Percentiles rank a stretch among this genome's conserved stretches.
Conservation (phyloP, 164 flowering plant species). For the Piper longum region DNA sequence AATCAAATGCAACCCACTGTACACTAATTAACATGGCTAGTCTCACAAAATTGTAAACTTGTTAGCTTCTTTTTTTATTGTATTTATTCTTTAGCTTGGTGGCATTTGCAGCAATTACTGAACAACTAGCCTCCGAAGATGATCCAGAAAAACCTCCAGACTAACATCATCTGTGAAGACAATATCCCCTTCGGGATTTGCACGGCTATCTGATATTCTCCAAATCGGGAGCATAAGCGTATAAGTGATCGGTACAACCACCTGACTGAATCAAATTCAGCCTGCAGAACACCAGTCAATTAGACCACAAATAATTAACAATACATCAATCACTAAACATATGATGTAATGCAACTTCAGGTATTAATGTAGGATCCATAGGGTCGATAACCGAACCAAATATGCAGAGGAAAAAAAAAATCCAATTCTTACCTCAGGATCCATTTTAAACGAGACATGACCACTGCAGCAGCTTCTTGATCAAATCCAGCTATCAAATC, state of each 20-base stretch:
- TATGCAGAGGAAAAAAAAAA: neutral
- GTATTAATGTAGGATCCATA: too few relatives aligned
- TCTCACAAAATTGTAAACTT: neutral
- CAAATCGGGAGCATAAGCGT: conserved; percentile 74
- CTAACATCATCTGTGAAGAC: conserved; percentile 91
- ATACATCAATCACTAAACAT: neutral
- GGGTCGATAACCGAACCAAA: neutral
- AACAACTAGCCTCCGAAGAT: conserved; percentile 88
- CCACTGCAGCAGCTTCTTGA: conserved; percentile 97
- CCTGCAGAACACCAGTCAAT: conserved; percentile 32
- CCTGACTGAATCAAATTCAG: conserved; percentile 89
- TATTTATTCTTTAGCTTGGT: conserved; percentile 11
- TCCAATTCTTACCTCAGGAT: conserved; percentile 53
- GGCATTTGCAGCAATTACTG: conserved; percentile 24
- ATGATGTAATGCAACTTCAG: neutral
- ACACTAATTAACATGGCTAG: neutral
- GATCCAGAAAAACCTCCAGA: conserved; percentile 88
- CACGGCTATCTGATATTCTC: conserved; percentile 64
- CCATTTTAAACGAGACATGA: conserved; percentile 98
- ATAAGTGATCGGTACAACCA: conserved; percentile 92
- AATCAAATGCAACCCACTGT: neutral
- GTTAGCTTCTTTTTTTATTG: too few relatives aligned
- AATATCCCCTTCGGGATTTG: conserved; percentile 55
- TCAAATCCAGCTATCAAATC: conserved; percentile 95
- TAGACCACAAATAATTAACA: neutral